Conservation (phyloP, 2,329 filamentous ascomycete species). For the Botrytis tulipae region DNA sequence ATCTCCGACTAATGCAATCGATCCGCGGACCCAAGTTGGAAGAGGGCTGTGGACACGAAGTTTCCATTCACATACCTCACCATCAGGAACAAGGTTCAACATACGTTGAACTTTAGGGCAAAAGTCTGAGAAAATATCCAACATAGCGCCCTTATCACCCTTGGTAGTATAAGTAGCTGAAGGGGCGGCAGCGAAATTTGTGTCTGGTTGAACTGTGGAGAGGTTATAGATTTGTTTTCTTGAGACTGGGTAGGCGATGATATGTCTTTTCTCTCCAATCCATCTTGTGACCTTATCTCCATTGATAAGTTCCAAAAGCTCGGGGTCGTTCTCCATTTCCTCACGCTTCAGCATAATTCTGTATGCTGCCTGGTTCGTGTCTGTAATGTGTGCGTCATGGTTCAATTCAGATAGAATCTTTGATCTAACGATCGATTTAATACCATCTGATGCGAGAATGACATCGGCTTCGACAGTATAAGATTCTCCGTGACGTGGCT, state of each 20-base stretch:
- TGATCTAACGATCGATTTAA: constrained; percentile 52
- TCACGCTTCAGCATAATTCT: constrained; percentile 72
- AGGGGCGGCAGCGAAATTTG: constrained; percentile 56
- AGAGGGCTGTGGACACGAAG: constrained; percentile 58
- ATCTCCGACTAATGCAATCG: constrained; percentile 58
- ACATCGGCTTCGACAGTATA: constrained; percentile 52
- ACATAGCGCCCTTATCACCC: constrained; percentile 59
- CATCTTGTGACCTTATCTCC: constrained; percentile 67
- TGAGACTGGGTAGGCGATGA: constrained; percentile 74
- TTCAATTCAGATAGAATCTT: constrained; percentile 54
- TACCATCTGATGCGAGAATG: constrained; percentile 54
- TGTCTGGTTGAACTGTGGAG: constrained; percentile 60
- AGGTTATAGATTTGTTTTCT: constrained; percentile 65
- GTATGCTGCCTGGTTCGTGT: constrained; percentile 76
- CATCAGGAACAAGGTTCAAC: constrained; percentile 58
- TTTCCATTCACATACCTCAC: constrained; percentile 64
- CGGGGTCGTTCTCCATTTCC: constrained; percentile 64
- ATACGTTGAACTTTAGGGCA: constrained; percentile 58
- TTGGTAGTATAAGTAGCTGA: constrained; percentile 61
- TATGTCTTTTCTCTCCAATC: constrained; percentile 73
- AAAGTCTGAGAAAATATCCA: constrained; percentile 60
- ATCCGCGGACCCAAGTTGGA: constrained; percentile 56
- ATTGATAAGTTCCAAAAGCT: constrained; percentile 57
- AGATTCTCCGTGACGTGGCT: constrained; percentile 53
- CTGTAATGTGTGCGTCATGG: constrained; percentile 51